Evolutionary conservation across 257 asterid species (phyloP).

Genomic region (Eustoma russellianum): DNA sequence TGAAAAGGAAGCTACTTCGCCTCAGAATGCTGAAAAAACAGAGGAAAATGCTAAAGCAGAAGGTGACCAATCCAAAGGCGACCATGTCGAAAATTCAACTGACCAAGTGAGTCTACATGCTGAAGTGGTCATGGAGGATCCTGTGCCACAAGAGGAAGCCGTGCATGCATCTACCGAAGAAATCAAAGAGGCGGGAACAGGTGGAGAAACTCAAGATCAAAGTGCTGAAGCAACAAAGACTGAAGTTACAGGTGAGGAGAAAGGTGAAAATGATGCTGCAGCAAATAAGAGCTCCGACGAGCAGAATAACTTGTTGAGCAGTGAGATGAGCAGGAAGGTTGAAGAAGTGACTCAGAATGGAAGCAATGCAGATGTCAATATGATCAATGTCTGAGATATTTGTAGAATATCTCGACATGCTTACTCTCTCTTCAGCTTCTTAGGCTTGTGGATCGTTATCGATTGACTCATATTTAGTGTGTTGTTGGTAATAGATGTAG

Average conservation of each 20-base stretch:
- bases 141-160: slow-evolving; percentile 2
- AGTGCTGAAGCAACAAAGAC: slow-evolving; percentile 7
- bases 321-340: slow-evolving; percentile 4
- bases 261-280: slow-evolving; percentile 5
- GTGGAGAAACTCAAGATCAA: slow-evolving; percentile 1
- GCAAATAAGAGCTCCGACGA: slow-evolving; percentile 8
- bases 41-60: slow-evolving; percentile 9
- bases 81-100: slow-evolving; percentile 7
- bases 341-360: slow-evolving; percentile 25
- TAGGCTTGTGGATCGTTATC: slow-evolving; percentile 6
- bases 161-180: slow-evolving; percentile 13
- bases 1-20: slow-evolving; percentile 12
- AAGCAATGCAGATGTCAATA: slow-evolving; percentile 2
- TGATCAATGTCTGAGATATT: slow-evolving; percentile 13
- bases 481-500: slow-evolving; percentile 11
- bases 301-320: slow-evolving; percentile 10
- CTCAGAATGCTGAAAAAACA: slow-evolving; percentile 6
- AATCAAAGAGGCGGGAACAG: slow-evolving; percentile 10
- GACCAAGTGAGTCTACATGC: slow-evolving; percentile 2
- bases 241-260: slow-evolving; percentile 7
- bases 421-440: slow-evolving; percentile 3
- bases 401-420: background rate
- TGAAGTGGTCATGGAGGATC: slow-evolving; percentile 14
- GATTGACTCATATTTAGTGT: slow-evolving; percentile 6
- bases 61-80: slow-evolving; percentile 8